Evolutionary conservation across 2,329 filamentous ascomycete species (phyloP), one percentile per base, ranked within the genome.

Genomic region (Penicillium thymicola): DNA sequence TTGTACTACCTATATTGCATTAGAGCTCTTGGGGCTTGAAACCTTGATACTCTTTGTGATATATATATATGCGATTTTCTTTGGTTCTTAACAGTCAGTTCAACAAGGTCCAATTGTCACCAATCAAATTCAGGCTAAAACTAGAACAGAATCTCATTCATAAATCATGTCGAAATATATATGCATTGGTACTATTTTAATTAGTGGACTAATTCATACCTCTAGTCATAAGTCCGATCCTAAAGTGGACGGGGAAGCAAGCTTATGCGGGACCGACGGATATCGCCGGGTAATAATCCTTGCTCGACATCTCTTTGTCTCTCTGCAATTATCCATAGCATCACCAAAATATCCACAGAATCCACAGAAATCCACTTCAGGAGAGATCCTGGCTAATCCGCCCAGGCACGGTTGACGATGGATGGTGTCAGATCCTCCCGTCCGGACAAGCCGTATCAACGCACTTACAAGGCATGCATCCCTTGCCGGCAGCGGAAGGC

Each of bases 401-500:
- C 53, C n/a, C 50, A 45, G 52, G 48, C 41, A 45, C 60, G 57
- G 55, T 58, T 65, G 54, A 65, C 23, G 43, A 66, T 66, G 64
- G 62, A 65, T 55, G 61, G 56, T 48, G 59, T 61, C 47, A 64
- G 64, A 47, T 58, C 64, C 59, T 51, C 61, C 54, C 63, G 63
- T 53, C 65, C 60, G 70, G 78, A 68, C 51, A 69, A 68, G 49
- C 64, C 66, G 50, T 81, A 79, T 65, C 78, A 81, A 67, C 79
- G 79, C 58, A 79, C 79, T 37, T 82, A 82, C 76, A 82, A 82
- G 67, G 80, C 80, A 23, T 82, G 80, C 66, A 76, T 81, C 55
- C 76, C 79, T 55, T 82, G 79, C 63, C 78, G 79, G 49, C 76
- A 80, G 62, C 74, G 79, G 51, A 82, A 82, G 69, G 78, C 79